Conservation (phyloP, 2,329 filamentous ascomycete species). For the Orbilia quercus region DNA sequence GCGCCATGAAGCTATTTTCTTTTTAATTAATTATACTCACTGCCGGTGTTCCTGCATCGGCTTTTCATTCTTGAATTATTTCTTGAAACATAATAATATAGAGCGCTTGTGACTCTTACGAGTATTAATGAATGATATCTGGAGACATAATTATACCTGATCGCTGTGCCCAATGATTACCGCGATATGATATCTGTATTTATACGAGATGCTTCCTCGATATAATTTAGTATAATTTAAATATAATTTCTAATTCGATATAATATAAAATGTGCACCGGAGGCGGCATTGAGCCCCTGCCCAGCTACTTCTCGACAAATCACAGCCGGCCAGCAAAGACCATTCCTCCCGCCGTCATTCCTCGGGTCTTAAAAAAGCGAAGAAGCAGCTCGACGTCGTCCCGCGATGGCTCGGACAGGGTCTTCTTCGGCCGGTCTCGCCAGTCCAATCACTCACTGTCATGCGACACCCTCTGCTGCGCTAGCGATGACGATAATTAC, state of each 20-base stretch:
- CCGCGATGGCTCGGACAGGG: slow-evolving; percentile 2
- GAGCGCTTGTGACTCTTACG: no score
- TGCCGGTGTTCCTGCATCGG: no score
- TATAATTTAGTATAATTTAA: no score
- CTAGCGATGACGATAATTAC: slow-evolving; percentile 5
- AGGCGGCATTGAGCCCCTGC: slow-evolving; percentile 12
- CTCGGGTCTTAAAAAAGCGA: background rate
- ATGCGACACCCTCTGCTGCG: slow-evolving; percentile 35
- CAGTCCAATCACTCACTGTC: slow-evolving; percentile 41
- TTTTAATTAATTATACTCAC: background rate
- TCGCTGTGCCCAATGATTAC: no score
- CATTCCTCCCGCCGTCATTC: background rate
- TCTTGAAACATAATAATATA: no score
- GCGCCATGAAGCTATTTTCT: background rate
- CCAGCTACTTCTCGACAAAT: background rate
- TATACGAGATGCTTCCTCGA: no score
- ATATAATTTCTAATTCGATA: no score
- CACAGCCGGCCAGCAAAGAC: background rate
- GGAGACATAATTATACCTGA: no score
- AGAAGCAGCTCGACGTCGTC: background rate
- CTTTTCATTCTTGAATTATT: no score
- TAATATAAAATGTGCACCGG: slow-evolving; percentile 26
- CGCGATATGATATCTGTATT: no score
- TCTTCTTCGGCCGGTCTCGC: background rate
- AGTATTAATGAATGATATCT: no score